Evolutionary conservation across 495 filamentous ascomycete genomes (phyloP).

Genomic region (Neurospora sp.): DNA sequence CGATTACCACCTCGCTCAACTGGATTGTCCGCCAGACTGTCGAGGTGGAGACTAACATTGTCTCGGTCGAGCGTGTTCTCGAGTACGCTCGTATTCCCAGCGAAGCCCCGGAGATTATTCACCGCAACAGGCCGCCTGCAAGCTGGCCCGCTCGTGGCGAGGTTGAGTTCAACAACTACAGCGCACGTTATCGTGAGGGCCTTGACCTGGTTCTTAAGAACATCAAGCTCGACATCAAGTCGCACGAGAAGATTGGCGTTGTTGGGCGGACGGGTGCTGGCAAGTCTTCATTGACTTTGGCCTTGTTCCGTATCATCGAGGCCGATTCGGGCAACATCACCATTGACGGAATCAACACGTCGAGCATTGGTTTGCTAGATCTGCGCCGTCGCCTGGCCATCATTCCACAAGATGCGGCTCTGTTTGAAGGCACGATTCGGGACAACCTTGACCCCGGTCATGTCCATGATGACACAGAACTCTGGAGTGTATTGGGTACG

Average conservation of each 20-base stretch:
- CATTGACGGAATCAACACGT: conserved; percentile 84
- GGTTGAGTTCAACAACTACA: conserved; percentile 88
- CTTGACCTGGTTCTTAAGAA: conserved; percentile 89
- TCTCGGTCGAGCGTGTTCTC: conserved; percentile 94
- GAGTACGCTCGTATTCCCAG: conserved; percentile 91
- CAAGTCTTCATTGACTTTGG: conserved; percentile 89
- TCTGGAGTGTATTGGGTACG: conserved; percentile 93
- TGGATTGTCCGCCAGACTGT: conserved; percentile 99
- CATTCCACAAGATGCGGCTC: conserved; percentile 94
- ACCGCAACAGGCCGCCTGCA: conserved; percentile 71
- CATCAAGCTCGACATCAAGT: conserved; percentile 82
- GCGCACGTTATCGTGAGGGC: conserved; percentile 79
- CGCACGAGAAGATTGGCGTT: conserved; percentile 95
- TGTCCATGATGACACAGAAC: conserved; percentile 92
- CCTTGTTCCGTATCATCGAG: conserved; percentile 95
- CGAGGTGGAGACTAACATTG: conserved; percentile 98
- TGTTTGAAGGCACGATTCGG: conserved; percentile 92
- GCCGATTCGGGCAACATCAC: conserved; percentile 66
- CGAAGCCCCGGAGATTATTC: conserved; percentile 91
- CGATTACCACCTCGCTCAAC: conserved; percentile 97
- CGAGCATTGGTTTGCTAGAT: conserved; percentile 81
- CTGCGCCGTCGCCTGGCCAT: conserved; percentile 87
- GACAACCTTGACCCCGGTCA: conserved; percentile 95
- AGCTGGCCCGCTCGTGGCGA: conserved; percentile 89
- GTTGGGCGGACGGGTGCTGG: conserved; percentile 94